Percentiles rank a stretch among this genome's conserved stretches.
These are phyloP conservation scores for Fusarium sp. DNA, from an alignment of 2,329 filamentous ascomycete species.

Conservation along the genomic window DNA sequence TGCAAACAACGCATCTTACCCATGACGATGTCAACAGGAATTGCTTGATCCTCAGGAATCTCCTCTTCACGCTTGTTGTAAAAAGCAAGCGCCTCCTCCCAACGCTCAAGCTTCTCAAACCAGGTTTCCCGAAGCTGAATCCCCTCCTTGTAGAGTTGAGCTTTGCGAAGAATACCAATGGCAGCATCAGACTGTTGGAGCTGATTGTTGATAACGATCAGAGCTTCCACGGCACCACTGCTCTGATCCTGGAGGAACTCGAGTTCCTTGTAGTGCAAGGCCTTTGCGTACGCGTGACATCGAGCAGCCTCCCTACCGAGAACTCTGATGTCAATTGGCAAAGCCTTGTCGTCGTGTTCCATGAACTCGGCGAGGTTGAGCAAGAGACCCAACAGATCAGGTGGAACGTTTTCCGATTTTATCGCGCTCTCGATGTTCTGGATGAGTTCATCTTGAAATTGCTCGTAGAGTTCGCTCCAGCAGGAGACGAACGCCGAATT, in stretches of 20 bases:
- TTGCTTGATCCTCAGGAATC: constrained; percentile 65
- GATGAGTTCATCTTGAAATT: constrained; percentile 96
- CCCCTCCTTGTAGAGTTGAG: constrained; percentile 91
- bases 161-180: constrained; percentile 96
- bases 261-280: constrained; percentile 97
- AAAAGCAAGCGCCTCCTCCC: constrained; percentile 95
- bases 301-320: constrained; percentile 94
- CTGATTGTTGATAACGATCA: constrained; percentile 99
- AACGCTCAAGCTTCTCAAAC: constrained; percentile 98
- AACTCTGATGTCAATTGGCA: constrained; percentile 96
- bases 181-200: constrained; percentile 98
- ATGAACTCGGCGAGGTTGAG: constrained; percentile 99
- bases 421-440: constrained; percentile 95
- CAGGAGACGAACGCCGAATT: constrained; percentile 99
- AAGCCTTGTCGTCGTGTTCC: constrained; percentile 98
- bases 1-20: constrained; percentile 99
- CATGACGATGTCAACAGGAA: constrained; percentile 95
- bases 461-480: constrained; percentile 97
- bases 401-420: constrained; percentile 93
- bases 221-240: constrained; percentile 91
- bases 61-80: constrained; percentile 88
- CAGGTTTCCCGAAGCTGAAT: constrained; percentile 97
- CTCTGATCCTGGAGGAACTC: constrained; percentile 99
- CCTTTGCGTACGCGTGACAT: constrained; percentile 98
- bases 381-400: constrained; percentile 92